Base-by-base conservation (phyloP, 1,139 yeast species). In the Nadsonia commutata region DNA sequence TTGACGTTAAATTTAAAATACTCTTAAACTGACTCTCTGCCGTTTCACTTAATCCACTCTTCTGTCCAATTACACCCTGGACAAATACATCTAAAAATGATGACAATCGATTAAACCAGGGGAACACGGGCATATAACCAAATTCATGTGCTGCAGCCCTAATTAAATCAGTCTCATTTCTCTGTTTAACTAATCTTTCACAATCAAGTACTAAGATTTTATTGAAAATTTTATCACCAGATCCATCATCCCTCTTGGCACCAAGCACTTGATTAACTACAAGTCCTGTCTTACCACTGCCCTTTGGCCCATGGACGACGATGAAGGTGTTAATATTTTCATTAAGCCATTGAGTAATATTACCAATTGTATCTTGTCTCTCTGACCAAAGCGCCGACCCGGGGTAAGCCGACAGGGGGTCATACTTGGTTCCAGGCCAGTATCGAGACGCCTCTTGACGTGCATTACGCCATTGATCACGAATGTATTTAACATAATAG, bases 61-160 rank as follows among this genome's bases (percentile, higher is more conserved):
- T 85, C 59, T 86, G 96, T 0, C 98, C 98, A 1, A 95, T 86
- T 39, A 90, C 59, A 44, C 96, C 90, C 58, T 85, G 95, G 16
- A 83, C 82, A 44, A 79, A 86, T 52, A 93, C 70, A 61, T 90
- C 98, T 43, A 85, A 65, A 48, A 86, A 80, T 48, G 77, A 76
- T 0, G 95, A 76, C 20, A 88, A 65, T 3, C 83, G 74, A 57
- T 84, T 85, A 49, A 88, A 66, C 95, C 97, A 90, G 9, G 95
- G 83, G 59, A 90, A 90, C 2, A 85, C 80, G 0, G 98, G 98
- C 66, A 75, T 84, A 60, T 90, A 90, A 0, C 98, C 97, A 33
- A 86, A 58, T 57, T 84, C 88, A 36, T 64, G 65, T 0, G 97
- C 86, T 11, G 86, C 73, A 40, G 71, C 71, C 46, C 73, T 72